Conservation (phyloP, 2,329 filamentous ascomycete species). For the Erysiphe pulchra region DNA sequence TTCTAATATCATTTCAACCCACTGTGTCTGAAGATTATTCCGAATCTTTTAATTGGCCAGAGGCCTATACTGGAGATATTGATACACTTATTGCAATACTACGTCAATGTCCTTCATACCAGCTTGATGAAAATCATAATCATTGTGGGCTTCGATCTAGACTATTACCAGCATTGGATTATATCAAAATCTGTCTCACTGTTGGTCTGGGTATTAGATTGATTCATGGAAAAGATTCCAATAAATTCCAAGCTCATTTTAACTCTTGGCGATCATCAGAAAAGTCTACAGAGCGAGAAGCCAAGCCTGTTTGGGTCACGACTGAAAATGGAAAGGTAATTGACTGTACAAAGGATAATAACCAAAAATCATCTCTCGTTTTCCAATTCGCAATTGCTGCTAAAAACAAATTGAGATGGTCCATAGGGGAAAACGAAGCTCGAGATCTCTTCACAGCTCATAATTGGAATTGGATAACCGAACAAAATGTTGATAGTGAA, state of each 20-base stretch:
- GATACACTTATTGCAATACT: conserved; percentile 32
- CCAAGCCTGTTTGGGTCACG: conserved; percentile 6
- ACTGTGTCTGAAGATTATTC: conserved; percentile 15
- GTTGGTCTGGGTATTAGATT: conserved; percentile 8
- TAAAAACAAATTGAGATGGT: conserved; percentile 24
- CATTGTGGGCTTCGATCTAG: conserved; percentile 46
- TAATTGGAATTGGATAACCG: conserved; percentile 29
- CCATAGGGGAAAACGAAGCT: conserved; percentile 24
- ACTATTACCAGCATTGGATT: conserved; percentile 38
- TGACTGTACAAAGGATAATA: conserved; percentile 4
- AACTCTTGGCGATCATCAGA: conserved; percentile 7
- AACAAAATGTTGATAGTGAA: conserved; percentile 3
- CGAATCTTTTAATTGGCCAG: conserved; percentile 11
- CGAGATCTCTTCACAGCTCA: conserved; percentile 27
- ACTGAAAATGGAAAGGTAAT: conserved; percentile 4
- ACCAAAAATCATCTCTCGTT: not conserved
- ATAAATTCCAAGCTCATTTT: conserved; percentile 7
- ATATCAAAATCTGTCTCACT: conserved; percentile 30
- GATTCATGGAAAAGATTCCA: conserved; percentile 1
- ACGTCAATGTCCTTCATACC: conserved; percentile 43
- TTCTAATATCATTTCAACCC: conserved; percentile 29
- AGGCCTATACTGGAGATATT: conserved; percentile 30
- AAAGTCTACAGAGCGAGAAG: not conserved
- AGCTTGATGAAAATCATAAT: conserved; percentile 45
- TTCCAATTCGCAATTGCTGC: conserved; percentile 20